A percentile compares a stretch with the other conserved stretches of the same genome.
Evolutionary conservation across 2,329 filamentous ascomycete genomes (phyloP).

Genomic region (Claviceps sp.): DNA sequence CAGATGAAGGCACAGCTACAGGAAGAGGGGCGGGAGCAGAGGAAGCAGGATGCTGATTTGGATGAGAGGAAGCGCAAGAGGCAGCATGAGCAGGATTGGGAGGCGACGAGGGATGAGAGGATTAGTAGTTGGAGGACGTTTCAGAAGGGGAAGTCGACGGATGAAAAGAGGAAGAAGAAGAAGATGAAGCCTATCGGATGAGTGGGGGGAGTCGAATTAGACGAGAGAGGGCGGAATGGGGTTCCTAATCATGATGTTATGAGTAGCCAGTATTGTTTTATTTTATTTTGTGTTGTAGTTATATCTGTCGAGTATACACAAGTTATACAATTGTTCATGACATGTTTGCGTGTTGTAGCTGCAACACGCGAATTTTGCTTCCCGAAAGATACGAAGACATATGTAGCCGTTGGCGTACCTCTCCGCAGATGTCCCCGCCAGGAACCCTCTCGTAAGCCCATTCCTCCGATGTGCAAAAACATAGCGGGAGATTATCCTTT

Average conservation of each 20-base stretch:
- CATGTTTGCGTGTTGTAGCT: not conserved
- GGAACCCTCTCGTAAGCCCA: no score
- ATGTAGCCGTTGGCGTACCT: no score
- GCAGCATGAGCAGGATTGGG: conserved; percentile 91
- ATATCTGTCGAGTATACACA: not conserved
- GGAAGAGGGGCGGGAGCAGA: conserved; percentile 84
- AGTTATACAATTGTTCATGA: conserved; percentile 5
- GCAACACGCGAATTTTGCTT: not conserved
- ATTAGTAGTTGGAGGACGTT: conserved; percentile 94
- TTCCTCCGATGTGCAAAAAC: no score
- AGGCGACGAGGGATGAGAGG: conserved; percentile 76
- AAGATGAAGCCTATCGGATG: conserved; percentile 55
- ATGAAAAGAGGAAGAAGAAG: conserved; percentile 46
- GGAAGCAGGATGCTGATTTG: conserved; percentile 71
- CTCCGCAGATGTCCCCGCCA: no score
- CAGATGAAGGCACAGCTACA: conserved; percentile 92
- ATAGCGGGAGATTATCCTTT: no score
- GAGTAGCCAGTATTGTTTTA: not conserved
- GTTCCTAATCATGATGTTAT: not conserved
- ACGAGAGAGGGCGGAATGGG: not conserved
- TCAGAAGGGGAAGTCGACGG: conserved; percentile 55
- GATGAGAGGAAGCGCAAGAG: conserved; percentile 73
- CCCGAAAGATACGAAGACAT: no score
- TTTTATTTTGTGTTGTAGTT: not conserved
- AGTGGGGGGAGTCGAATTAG: not conserved